Base-by-base conservation (phyloP, 108 stramenopile species). In the Poteriospumella lacustris region DNA sequence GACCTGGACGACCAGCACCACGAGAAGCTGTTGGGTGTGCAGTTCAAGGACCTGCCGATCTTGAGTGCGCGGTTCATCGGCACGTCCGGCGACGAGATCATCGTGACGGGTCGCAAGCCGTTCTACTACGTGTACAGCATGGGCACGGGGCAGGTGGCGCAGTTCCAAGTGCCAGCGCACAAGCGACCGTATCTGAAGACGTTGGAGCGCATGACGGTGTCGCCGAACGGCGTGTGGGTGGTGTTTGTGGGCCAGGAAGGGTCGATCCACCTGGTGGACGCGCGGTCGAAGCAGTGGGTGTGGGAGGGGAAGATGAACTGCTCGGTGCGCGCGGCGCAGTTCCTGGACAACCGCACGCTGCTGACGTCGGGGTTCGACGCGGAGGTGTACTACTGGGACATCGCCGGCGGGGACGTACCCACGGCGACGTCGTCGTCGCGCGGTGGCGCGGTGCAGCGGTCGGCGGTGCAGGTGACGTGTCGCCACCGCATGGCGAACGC, bases 181-280 rank as follows among this genome's bases (percentile, higher is more conserved):
- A 24, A 76, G 31, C 87, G 93, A 15, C 70, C 92, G 43, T 76
- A 88, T 26, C 93, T 96, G 76, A 88, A 90, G 47, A 90, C 87
- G 47, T 84, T 93, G 62, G 94, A 95, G 83, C 85, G 79, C 58
- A 89, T 92, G 68, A 83, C 88, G 39, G 89, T 90, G 38, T 93
- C 94, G 41, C 83, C 82, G 2, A 82, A 82, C 84, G 95, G 95
- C 15, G 76, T 78, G 26, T 58, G 86, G 41, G 87, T 96, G 77
- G 93, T 93, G 0, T 94, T 98, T 77, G 60, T 91, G 15, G 97
- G 94, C 0, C 92, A 93, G 79, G 95, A 93, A 82, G 97, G 97
- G 39, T 95, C 93, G 81, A 86, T 96, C 12, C 80, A 95, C 64
- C 76, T 98, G 64, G 85, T 92, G 34, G 90, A 93, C 68, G 84